phyloP scores from a whole-genome alignment of 805 yeast genomes.

The Yamadazyma phyllophila region DNA sequence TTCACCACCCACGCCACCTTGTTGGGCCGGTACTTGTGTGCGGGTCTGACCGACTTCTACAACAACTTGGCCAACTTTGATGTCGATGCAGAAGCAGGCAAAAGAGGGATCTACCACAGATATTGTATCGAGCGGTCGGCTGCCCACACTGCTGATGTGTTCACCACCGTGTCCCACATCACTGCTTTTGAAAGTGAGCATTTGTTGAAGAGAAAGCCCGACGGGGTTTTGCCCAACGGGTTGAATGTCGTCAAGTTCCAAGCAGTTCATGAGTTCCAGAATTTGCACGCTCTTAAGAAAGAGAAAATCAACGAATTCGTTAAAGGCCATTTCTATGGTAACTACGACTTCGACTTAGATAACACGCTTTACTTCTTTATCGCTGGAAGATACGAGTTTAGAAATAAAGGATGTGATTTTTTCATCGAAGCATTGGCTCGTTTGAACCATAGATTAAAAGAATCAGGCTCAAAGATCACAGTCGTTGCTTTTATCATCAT shows the following conservation, averaged over 20 bases:
- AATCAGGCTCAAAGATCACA: constrained; percentile 78
- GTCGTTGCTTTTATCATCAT: constrained; percentile 96
- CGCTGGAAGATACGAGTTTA: constrained; percentile 95
- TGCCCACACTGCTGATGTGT: constrained; percentile 93
- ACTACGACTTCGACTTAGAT: constrained; percentile 89
- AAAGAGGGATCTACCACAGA: constrained; percentile 94
- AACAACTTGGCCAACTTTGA: constrained; percentile 86
- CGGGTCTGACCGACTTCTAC: constrained; percentile 94
- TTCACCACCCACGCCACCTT: constrained; percentile 97
- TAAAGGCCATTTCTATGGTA: constrained; percentile 96
- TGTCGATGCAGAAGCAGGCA: constrained; percentile 97
- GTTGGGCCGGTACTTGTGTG: constrained; percentile 92
- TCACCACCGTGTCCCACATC: constrained; percentile 95
- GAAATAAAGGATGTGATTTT: constrained; percentile 96
- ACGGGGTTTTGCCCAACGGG: constrained; percentile 96
- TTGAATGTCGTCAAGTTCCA: constrained; percentile 92
- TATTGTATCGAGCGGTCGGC: constrained; percentile 97
- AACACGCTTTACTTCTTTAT: constrained; percentile 93
- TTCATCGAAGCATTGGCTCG: constrained; percentile 91
- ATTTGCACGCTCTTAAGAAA: constrained; percentile 87
- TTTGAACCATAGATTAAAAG: constrained; percentile 82
- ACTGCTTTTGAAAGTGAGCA: constrained; percentile 97
- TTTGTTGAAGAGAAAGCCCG: constrained; percentile 91
- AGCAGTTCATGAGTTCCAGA: constrained; percentile 97
- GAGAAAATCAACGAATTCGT: constrained; percentile 91